Conservation (phyloP, 495 filamentous ascomycete genomes). For the Hypomontagnella submonticulosa region DNA sequence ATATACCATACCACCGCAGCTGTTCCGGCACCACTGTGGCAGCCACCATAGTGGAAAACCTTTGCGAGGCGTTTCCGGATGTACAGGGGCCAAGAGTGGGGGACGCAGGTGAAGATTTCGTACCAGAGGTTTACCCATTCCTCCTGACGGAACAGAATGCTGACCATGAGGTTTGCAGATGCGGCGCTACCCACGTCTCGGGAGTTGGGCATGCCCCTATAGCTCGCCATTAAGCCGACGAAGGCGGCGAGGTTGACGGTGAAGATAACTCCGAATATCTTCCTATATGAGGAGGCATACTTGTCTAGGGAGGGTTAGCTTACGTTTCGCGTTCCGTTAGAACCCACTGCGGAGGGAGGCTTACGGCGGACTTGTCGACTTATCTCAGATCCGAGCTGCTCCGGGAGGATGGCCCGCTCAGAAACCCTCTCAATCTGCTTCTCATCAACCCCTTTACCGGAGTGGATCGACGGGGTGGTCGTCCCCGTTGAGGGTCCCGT, state of each 20-base stretch:
- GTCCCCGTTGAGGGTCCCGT: slow-evolving; percentile 41
- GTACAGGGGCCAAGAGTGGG: slow-evolving; percentile 68
- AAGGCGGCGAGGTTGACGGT: slow-evolving; percentile 43
- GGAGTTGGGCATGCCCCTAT: slow-evolving; percentile 43
- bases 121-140: slow-evolving; percentile 80
- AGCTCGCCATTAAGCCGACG: slow-evolving; percentile 32
- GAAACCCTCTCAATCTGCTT: slow-evolving; percentile 37
- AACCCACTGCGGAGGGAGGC: slow-evolving; percentile 7
- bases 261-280: slow-evolving; percentile 46
- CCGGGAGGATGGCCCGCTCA: slow-evolving; percentile 41
- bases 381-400: slow-evolving; percentile 42
- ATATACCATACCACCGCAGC: slow-evolving; percentile 77
- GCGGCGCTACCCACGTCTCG: slow-evolving; percentile 53
- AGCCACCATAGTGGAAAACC: slow-evolving; percentile 80
- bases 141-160: slow-evolving; percentile 74
- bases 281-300: slow-evolving; percentile 48
- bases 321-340: neutral
- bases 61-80: slow-evolving; percentile 75
- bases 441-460: slow-evolving; percentile 35
- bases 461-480: slow-evolving; percentile 40
- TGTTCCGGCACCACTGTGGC: slow-evolving; percentile 78
- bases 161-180: slow-evolving; percentile 60
- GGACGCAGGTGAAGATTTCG: slow-evolving; percentile 64
- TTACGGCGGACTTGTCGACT: slow-evolving; percentile 45
- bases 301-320: slow-evolving; percentile 42